Evolutionary conservation across 2,329 filamentous ascomycete genomes (phyloP), one percentile per base, ranked within the genome.

Genomic region (Gremmenia infestans): DNA sequence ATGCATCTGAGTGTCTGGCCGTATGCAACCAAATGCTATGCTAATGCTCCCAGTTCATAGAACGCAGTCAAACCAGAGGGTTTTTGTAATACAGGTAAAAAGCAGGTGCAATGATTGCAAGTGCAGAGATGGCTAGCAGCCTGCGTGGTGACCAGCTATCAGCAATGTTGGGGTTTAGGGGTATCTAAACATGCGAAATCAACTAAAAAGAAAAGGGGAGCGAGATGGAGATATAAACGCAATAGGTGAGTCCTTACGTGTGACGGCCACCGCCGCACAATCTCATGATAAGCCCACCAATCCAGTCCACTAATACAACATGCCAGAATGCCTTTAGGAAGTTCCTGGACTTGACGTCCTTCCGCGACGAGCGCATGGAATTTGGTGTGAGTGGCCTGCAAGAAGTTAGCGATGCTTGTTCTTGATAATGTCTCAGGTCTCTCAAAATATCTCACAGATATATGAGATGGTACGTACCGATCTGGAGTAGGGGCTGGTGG

Each of bases 291-390:
- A 72, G 52, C 46, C 67, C 68, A 43, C 71, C 70, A 48, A 72
- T 68, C 70, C 70, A 72, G 35, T 69, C 67, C 23, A 72, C 65
- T 48, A 71, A 69, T 17, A 72, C 59, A 17, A 69, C 56, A 52
- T 65, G 63, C 60, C 65, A 71, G 60, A 72, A 69, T 25, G 61
- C 64, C 50, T 65, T 66, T 45, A 72, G 42, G 45, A 68, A 61
- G 50, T 63, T 67, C 47, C 55, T 58, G 4, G 60, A 60, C 50
- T 65, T 63, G n/a, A 53, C 55, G 36, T 65, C 63, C 42, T 64
- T 61, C 11, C 57, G 53, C 19, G 57, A 48, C 12, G 67, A 66
- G 48, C 62, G 63, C 39, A 68, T 59, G 2, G 68, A 68, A 17
- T 40, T 63, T 11, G 67, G 65, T n/a, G 66, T 69, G 17, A 62